Conservation (phyloP, 1,284 basidiomycete genomes). For the Exobasidium rhododendri region DNA sequence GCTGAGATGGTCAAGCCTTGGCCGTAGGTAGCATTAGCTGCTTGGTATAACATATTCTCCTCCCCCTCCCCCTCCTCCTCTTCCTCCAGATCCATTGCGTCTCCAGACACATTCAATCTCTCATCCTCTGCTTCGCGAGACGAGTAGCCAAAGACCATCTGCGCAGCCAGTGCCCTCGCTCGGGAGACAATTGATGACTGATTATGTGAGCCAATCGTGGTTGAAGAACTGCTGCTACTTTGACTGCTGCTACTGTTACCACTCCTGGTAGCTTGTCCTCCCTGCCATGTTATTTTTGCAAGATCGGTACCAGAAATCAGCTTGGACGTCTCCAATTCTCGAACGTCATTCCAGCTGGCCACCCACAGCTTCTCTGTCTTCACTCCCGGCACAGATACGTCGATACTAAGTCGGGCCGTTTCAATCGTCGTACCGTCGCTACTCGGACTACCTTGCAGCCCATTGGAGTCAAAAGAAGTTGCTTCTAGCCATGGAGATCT, state of each 20-base stretch:
- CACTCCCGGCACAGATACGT: conserved; percentile 8
- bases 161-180: background rate
- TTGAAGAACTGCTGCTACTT: background rate
- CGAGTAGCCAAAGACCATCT: conserved; percentile 11
- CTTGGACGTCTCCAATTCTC: background rate
- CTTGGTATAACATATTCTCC: background rate
- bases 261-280: background rate
- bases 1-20: background rate
- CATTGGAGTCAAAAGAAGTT: background rate
- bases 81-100: background rate
- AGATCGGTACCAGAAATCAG: background rate
- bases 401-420: background rate
- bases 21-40: background rate
- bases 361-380: conserved; percentile 10
- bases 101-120: background rate
- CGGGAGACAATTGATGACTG: background rate
- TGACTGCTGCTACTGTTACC: background rate
- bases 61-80: background rate
- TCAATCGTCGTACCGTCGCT: conserved; percentile 9
- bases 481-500: background rate
- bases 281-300: background rate
- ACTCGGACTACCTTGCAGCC: background rate
- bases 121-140: background rate
- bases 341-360: background rate
- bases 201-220: background rate